These are phyloP conservation scores for Saccharomycodes ludwigii DNA, from an alignment of 805 yeast species.

Conservation along the genomic window DNA sequence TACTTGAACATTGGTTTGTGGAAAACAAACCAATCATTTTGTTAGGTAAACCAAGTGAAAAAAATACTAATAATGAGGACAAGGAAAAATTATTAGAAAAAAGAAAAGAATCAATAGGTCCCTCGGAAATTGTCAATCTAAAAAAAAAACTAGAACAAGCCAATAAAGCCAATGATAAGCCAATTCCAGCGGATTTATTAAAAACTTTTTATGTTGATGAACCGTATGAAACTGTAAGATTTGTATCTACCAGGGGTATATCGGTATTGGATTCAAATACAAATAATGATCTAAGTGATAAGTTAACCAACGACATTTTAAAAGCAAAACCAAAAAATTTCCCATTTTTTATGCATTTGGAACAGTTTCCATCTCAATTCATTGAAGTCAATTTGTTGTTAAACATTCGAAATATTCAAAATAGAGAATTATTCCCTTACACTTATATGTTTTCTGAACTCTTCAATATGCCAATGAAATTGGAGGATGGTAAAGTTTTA, in stretches of 20 bases:
- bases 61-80: conserved; percentile 36
- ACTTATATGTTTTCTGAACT: conserved; percentile 52
- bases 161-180: conserved; percentile 49
- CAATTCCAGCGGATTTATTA: conserved; percentile 60
- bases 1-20: conserved; percentile 41
- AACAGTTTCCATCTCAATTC: conserved; percentile 68
- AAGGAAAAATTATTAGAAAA: conserved; percentile 35
- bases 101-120: conserved; percentile 42
- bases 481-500: conserved; percentile 45
- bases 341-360: conserved; percentile 65
- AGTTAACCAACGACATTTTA: conserved; percentile 17
- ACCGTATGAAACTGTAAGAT: conserved; percentile 51
- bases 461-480: conserved; percentile 56
- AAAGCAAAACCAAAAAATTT: conserved; percentile 31
- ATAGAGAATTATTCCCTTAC: conserved; percentile 42
- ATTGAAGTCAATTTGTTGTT: conserved; percentile 51
- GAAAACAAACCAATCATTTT: conserved; percentile 52
- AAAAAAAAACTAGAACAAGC: conserved; percentile 46
- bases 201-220: conserved; percentile 58
- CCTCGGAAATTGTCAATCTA: conserved; percentile 42
- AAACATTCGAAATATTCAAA: conserved; percentile 39
- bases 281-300: conserved; percentile 19
- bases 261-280: conserved; percentile 36
- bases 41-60: conserved; percentile 55
- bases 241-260: conserved; percentile 56